Evolutionary conservation across 2,329 filamentous ascomycete species (phyloP).

Genomic region (Talaromyces pinophilus): DNA sequence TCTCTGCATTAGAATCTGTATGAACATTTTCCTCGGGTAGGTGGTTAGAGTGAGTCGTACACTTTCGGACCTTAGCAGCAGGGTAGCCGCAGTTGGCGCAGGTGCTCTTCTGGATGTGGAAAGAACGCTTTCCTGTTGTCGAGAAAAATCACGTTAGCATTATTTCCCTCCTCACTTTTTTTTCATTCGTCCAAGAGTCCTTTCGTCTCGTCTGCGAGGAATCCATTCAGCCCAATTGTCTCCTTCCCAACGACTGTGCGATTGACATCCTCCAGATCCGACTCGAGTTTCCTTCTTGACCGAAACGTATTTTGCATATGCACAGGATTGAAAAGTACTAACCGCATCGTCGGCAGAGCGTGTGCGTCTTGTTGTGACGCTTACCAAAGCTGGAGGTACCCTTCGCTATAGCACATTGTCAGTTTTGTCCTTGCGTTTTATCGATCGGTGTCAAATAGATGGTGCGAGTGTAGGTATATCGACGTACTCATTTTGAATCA

Average conservation of each 20-base stretch:
- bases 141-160: constrained; percentile 38
- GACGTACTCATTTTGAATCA: constrained; percentile 62
- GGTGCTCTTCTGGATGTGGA: constrained; percentile 99
- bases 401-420: constrained; percentile 60
- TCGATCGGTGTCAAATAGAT: constrained; percentile 25
- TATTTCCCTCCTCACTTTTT: neutral
- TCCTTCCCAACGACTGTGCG: neutral
- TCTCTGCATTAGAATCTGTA: constrained; percentile 22
- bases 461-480: constrained; percentile 4
- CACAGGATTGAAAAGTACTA: constrained; percentile 52
- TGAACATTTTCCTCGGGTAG: neutral
- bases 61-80: constrained; percentile 95
- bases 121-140: constrained; percentile 79
- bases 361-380: constrained; percentile 98
- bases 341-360: constrained; percentile 97
- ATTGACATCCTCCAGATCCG: neutral
- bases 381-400: constrained; percentile 72
- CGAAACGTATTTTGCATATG: neutral
- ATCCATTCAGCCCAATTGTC: neutral
- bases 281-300: neutral
- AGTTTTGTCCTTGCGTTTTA: constrained; percentile 39
- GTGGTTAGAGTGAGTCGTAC: constrained; percentile 60
- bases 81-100: constrained; percentile 97
- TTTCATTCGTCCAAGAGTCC: neutral
- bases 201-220: constrained; percentile 14